Evolutionary conservation across 441 rosid genomes (phyloP).

Genomic region (Geranium incanum): DNA sequence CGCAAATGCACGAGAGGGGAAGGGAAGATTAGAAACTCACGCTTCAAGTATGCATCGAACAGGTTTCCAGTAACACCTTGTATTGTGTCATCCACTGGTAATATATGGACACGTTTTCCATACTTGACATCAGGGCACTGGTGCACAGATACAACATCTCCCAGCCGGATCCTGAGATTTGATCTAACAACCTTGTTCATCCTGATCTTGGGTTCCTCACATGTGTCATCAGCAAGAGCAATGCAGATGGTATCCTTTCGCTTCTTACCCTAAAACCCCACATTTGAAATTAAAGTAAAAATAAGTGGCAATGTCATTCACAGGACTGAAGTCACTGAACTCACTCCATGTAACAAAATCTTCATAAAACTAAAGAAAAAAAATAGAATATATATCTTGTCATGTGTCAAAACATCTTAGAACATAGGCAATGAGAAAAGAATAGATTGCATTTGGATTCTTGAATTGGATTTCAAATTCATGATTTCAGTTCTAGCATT

Average conservation of each 20-base stretch:
- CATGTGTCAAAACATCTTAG: not conserved
- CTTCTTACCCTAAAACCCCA: slow-evolving; percentile 11
- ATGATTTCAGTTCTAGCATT: not conserved
- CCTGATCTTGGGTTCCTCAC: slow-evolving; percentile 5
- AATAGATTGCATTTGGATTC: not conserved
- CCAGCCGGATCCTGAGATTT: slow-evolving; percentile 13
- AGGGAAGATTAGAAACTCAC: not conserved
- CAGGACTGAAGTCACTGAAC: not conserved
- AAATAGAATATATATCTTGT: not conserved
- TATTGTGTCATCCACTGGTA: slow-evolving; percentile 17
- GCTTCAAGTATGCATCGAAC: slow-evolving; percentile 14
- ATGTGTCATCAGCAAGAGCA: slow-evolving; percentile 10
- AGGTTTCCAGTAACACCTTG: slow-evolving; percentile 18
- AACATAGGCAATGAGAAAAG: not conserved
- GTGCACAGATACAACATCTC: slow-evolving; percentile 14
- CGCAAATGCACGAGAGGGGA: not conserved
- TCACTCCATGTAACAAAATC: not conserved
- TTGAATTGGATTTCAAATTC: not conserved
- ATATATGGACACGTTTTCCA: slow-evolving; percentile 14
- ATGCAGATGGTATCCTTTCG: slow-evolving; percentile 14
- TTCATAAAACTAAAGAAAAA: not conserved
- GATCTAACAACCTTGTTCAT: not conserved
- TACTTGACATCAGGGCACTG: not conserved
- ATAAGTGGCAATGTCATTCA: not conserved
- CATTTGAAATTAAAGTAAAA: not conserved